A percentile compares a stretch with the other conserved stretches of the same genome.
These are phyloP conservation scores for Colletotrichum lupini DNA, from an alignment of 2,329 filamentous ascomycete species.

Conservation along the genomic window DNA sequence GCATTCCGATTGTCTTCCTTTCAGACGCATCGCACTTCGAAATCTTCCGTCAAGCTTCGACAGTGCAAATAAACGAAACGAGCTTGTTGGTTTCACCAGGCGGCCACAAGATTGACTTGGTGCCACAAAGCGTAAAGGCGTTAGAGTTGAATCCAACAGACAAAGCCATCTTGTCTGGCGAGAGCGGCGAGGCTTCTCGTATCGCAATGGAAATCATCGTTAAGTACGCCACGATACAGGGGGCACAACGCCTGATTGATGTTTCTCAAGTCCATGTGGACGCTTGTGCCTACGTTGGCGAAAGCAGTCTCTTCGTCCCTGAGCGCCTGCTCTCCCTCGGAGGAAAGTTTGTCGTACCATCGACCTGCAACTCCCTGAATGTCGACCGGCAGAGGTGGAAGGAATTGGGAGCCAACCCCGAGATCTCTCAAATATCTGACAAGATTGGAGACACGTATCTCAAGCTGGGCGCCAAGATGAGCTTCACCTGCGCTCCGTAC, in stretches of 20 bases:
- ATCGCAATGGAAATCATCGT: constrained; percentile 52
- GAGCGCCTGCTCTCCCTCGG: constrained; percentile 46
- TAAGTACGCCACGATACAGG: constrained; percentile 48
- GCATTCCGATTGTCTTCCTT: constrained; percentile 50
- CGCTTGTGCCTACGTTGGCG: constrained; percentile 54
- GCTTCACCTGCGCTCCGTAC: constrained; percentile 58
- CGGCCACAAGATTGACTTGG: neutral
- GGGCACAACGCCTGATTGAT: constrained; percentile 46
- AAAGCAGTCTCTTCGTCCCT: constrained; percentile 49
- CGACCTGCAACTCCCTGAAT: constrained; percentile 55
- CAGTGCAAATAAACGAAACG: neutral
- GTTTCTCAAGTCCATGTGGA: constrained; percentile 56
- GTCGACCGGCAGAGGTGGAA: constrained; percentile 54
- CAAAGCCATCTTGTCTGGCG: constrained; percentile 43
- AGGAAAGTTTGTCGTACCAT: constrained; percentile 50
- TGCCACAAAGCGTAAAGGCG: neutral
- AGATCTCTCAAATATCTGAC: constrained; percentile 44
- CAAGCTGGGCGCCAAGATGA: constrained; percentile 52
- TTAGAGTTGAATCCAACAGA: constrained; percentile 30
- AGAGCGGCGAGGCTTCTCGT: constrained; percentile 45
- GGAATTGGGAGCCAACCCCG: constrained; percentile 46
- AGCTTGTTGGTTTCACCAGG: neutral
- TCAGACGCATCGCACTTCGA: constrained; percentile 32
- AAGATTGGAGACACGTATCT: constrained; percentile 50
- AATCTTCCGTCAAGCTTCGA: neutral